Base-by-base conservation (phyloP, 2,329 filamentous ascomycete genomes). In the Magnaporthiopsis incrustans region DNA sequence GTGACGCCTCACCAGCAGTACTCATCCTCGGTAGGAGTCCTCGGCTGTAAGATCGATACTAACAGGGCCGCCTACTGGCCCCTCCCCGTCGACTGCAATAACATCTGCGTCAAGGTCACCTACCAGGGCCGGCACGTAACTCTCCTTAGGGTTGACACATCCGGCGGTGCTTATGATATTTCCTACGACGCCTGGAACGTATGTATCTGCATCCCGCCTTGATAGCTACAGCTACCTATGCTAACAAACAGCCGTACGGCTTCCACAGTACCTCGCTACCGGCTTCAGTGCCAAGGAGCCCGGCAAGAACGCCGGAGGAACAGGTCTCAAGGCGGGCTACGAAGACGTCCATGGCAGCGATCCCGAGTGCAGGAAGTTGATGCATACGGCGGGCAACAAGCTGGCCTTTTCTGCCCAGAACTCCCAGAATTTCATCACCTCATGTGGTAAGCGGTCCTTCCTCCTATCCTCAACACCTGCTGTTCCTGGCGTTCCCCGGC, bases 31-130 rank as follows among this genome's bases (percentile, higher is more conserved):
- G 71, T 85, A 66, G 83, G 83, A 57, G 83, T 85, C 12, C 74
- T 84, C 5, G 83, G 83, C 64, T 85, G 83, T 78, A 82, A 84
- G 74, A 78, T 86, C 73, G 74, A 85, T 75, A 85, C 79, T 67
- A 80, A 85, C 77, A 81, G 82, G 27, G 77, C 85, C 32, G 83
- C 83, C 67, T 86, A 86, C 80, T 86, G 82, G 81, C 83, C 83
- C 14, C 71, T 70, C 26, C 68, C 75, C 18, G 75, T 82, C 57
- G 76, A 77, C 74, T 86, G 83, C 76, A 74, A 79, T 76, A 77
- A 82, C 72, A 77, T 85, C 68, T 86, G 83, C 73, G 76, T 85
- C 68, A 78, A 80, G 73, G 75, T 86, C 67, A 76, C 75, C 65
- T 74, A 81, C 71, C 72, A 68, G 44, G 80, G 73, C 65, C 81